Evolutionary conservation across 169 alveolate species (phyloP), one percentile per base, ranked within the genome.

Genomic region (Plasmodium vinckei): DNA sequence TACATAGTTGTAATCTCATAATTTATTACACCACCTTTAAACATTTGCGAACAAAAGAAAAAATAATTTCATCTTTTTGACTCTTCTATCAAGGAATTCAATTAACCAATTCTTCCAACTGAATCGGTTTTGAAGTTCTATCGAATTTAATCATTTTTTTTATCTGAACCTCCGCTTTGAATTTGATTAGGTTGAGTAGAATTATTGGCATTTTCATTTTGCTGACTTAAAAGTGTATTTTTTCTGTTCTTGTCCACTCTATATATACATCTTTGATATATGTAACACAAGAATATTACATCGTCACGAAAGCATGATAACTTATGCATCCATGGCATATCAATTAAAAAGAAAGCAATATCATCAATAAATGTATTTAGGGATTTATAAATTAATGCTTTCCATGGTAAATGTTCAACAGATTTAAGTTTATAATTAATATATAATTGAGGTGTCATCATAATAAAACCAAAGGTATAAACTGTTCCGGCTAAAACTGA

Each of bases 321-420:
- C 92, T 99, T 96, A 90, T 98, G 99, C 94, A 98, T 92, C 94
- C 97, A 95, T 17, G 99, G 99, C 99, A 98, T 98, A 87, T 98
- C 98, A n/a, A 98, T 98, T 57, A 98, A 95, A 93, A 98, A 98
- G 21, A 99, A 97, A 72, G 99, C 99, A 46, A 98, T 96, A 92
- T 98, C 99, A 92, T 98, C 99, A 70, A 98, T 98, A 82, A 98
- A 98, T 10, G 99, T 98, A 77, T 98, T 98, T 72, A 98, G 92
- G 59, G 99, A 98, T 89, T 95, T 94, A 94, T 98, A 98, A 59
- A 97, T 96, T 87, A 98, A 94, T 6, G 99, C 98, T 69, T 98
- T 93, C 99, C 99, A 97, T 42, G 99, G 99, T 75, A 99, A 94
- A 88, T 99, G 99, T 84, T 98, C 99, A 4, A 99, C 99, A 0